Conservation (phyloP, 1,139 yeast species). For the Yamadazyma membranifaciens region DNA sequence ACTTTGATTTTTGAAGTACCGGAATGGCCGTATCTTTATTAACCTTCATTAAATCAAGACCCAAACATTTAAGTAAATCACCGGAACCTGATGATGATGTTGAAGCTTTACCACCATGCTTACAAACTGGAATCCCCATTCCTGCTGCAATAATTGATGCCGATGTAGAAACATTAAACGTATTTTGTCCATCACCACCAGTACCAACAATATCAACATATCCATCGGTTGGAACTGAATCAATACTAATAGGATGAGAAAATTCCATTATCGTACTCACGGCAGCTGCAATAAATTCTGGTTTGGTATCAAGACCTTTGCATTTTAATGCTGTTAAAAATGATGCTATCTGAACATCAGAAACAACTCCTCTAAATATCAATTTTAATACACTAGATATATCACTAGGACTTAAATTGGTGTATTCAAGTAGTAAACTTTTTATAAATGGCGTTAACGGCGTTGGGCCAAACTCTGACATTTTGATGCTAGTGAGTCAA, state of each 20-base stretch:
- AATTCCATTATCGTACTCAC: conserved; percentile 66
- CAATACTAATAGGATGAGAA: conserved; percentile 49
- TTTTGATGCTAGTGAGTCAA: conserved; percentile 1
- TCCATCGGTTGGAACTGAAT: conserved; percentile 47
- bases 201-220: conserved; percentile 94
- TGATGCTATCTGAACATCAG: conserved; percentile 73
- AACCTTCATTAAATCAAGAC: conserved; percentile 72
- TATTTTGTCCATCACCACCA: conserved; percentile 97
- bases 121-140: conserved; percentile 77
- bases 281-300: conserved; percentile 83
- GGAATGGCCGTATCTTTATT: conserved; percentile 62
- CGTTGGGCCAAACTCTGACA: conserved; percentile 16
- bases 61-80: conserved; percentile 73
- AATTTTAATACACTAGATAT: conserved; percentile 57
- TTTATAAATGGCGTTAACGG: conserved; percentile 62
- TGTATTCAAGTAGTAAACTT: conserved; percentile 57
- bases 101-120: conserved; percentile 95
- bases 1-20: conserved; percentile 54
- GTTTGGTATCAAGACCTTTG: conserved; percentile 75
- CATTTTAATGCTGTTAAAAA: conserved; percentile 75
- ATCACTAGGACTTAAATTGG: conserved; percentile 59
- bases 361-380: conserved; percentile 57
- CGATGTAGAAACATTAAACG: conserved; percentile 94
- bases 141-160: conserved; percentile 95
- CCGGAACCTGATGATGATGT: conserved; percentile 94